phyloP scores from a whole-genome alignment of 768 basidiomycete species.

The Mrakia frigida region DNA sequence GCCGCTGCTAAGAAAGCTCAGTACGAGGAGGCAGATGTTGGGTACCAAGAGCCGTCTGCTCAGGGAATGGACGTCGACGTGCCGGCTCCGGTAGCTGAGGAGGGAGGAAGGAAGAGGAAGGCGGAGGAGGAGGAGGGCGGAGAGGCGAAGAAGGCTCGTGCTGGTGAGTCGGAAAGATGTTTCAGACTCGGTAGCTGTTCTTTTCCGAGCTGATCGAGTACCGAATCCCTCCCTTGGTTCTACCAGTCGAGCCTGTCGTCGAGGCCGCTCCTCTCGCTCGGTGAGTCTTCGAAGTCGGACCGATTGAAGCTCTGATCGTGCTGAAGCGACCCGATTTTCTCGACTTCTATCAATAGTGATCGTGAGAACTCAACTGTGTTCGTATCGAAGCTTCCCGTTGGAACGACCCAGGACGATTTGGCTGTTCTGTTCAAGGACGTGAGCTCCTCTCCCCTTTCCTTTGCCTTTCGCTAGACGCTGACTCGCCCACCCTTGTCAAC shows the following conservation, averaged over 20 bases:
- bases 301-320: too few species aligned
- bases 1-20: conserved; percentile 18
- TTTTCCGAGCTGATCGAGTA: not conserved
- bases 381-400: conserved; percentile 62
- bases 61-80: conserved; percentile 33
- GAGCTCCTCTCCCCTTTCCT: conserved; percentile 38
- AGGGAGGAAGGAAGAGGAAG: conserved; percentile 57
- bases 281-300: conserved; percentile 19
- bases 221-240: not conserved
- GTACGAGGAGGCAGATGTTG: conserved; percentile 47
- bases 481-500: conserved; percentile 21
- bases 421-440: conserved; percentile 78
- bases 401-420: conserved; percentile 63
- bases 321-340: not conserved
- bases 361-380: conserved; percentile 93
- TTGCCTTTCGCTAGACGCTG: not conserved
- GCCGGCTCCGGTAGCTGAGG: conserved; percentile 29
- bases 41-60: conserved; percentile 47
- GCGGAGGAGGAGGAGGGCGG: conserved; percentile 47
- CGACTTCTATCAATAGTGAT: conserved; percentile 57
- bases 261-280: conserved; percentile 14
- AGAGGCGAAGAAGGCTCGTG: conserved; percentile 43
- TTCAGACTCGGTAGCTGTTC: not conserved
- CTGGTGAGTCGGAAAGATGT: conserved; percentile 23
- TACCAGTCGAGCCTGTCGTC: conserved; percentile 1